These are phyloP conservation scores for Xylaria hypoxylon DNA, from an alignment of 2,329 filamentous ascomycete genomes.

Conservation along the genomic window DNA sequence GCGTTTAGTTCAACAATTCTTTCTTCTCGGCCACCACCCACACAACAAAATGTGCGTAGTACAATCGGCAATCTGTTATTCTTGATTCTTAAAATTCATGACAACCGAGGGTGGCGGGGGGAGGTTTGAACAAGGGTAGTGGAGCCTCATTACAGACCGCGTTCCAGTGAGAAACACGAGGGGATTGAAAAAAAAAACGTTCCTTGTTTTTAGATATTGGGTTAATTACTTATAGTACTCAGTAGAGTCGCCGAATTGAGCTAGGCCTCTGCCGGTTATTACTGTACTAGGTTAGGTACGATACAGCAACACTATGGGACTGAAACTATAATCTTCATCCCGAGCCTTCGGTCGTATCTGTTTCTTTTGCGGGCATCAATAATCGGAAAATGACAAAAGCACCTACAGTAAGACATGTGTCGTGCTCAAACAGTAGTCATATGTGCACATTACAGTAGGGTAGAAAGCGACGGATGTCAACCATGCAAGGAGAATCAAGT, in stretches of 20 bases:
- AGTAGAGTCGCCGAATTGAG: constrained; percentile 16
- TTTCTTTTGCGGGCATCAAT: constrained; percentile 34
- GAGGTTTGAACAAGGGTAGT: constrained; percentile 37
- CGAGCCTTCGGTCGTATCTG: constrained; percentile 17
- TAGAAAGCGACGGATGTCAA: constrained; percentile 6
- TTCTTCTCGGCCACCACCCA: constrained; percentile 6
- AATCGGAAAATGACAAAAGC: constrained; percentile 24
- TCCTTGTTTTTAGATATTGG: constrained; percentile 8
- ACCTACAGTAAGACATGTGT: constrained; percentile 32
- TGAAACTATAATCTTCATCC: constrained; percentile 20
- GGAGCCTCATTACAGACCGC: constrained; percentile 38
- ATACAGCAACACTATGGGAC: not conserved
- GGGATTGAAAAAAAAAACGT: constrained; percentile 4
- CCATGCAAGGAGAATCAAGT: constrained; percentile 46
- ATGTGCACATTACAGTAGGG: not conserved
- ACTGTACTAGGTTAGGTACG: not conserved
- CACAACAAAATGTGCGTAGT: constrained; percentile 4
- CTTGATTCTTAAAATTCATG: too few species aligned
- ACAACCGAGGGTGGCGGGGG: constrained; percentile 21
- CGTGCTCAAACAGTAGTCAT: constrained; percentile 17
- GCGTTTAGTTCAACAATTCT: constrained; percentile 4
- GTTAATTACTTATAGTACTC: constrained; percentile 8
- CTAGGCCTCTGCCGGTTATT: not conserved
- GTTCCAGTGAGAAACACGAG: constrained; percentile 23
- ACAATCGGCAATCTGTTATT: constrained; percentile 7